Percentiles rank a stretch among this genome's conserved stretches.
Conservation (phyloP, 129 eudicot genomes). For the Chrysanthemum lavandulifolium region DNA sequence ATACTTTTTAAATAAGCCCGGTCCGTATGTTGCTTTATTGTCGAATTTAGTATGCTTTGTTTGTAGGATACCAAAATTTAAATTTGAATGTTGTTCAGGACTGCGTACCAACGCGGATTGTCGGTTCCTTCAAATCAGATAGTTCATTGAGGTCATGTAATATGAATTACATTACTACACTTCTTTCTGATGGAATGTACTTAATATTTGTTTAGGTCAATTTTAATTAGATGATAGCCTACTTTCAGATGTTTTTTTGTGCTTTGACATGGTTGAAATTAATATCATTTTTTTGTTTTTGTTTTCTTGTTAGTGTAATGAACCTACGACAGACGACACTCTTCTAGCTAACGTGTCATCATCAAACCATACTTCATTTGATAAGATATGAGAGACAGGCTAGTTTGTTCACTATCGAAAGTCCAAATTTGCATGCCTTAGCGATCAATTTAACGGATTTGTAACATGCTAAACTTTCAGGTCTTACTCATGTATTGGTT, state of each 20-base stretch:
- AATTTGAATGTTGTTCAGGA: too few species aligned
- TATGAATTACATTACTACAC: conserved; percentile 49
- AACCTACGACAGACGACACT: too few species aligned
- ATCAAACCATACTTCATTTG: conserved; percentile 52
- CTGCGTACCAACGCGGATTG: conserved; percentile 83
- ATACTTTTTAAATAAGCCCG: too few species aligned
- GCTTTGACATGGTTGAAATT: not conserved
- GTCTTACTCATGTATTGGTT: conserved; percentile 96
- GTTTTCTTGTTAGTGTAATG: too few species aligned
- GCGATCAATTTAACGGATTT: not conserved
- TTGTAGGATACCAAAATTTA: too few species aligned
- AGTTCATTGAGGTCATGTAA: conserved; percentile 59
- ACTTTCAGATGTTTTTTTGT: conserved; percentile 75
- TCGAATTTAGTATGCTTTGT: too few species aligned
- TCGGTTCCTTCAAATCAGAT: conserved; percentile 53
- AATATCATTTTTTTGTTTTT: not conserved
- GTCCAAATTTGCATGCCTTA: conserved; percentile 9
- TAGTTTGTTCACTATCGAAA: conserved; percentile 2
- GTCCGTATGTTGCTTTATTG: too few species aligned
- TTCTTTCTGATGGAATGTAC: conserved; percentile 95
- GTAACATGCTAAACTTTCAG: conserved; percentile 37
- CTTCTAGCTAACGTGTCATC: too few species aligned
- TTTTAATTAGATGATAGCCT: conserved; percentile 84
- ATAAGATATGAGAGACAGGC: conserved; percentile 88
- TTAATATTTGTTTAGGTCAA: conserved; percentile 88